phyloP scores from a whole-genome alignment of 768 basidiomycete species.

The Pleurotus eryngii region DNA sequence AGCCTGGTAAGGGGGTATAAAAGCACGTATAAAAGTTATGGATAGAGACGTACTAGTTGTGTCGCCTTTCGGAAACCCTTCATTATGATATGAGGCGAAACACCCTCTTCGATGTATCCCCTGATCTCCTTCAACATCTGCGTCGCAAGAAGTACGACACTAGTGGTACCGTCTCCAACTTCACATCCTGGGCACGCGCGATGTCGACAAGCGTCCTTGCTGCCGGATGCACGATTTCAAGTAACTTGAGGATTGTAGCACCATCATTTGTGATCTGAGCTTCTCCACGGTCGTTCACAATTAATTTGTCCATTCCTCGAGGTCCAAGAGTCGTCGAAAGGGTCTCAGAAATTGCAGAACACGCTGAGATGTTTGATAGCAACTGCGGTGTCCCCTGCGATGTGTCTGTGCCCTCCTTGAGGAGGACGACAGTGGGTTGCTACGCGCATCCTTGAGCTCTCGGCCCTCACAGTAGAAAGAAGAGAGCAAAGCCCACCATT shows the following conservation, averaged over 20 bases:
- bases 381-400: constrained; percentile 93
- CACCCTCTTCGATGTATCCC: constrained; percentile 91
- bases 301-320: constrained; percentile 98
- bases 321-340: constrained; percentile 95
- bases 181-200: constrained; percentile 96
- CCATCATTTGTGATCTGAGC: constrained; percentile 99
- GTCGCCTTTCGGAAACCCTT: constrained; percentile 91
- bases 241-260: constrained; percentile 94
- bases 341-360: constrained; percentile 89
- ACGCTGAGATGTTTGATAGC: constrained; percentile 94
- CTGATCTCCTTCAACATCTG: constrained; percentile 93
- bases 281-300: constrained; percentile 89
- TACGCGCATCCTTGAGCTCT: constrained; percentile 29
- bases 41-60: constrained; percentile 60
- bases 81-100: constrained; percentile 97
- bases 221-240: constrained; percentile 98
- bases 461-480: not conserved
- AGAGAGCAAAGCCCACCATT: constrained; percentile 46
- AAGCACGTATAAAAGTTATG: constrained; percentile 2
- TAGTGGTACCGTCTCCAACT: constrained; percentile 97
- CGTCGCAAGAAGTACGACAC: constrained; percentile 90
- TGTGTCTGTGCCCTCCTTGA: constrained; percentile 93
- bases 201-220: constrained; percentile 98
- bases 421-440: constrained; percentile 98
- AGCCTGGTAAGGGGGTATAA: constrained; percentile 47